Base-by-base conservation (phyloP, 2,329 filamentous ascomycete species). In the Fusarium sp. region DNA sequence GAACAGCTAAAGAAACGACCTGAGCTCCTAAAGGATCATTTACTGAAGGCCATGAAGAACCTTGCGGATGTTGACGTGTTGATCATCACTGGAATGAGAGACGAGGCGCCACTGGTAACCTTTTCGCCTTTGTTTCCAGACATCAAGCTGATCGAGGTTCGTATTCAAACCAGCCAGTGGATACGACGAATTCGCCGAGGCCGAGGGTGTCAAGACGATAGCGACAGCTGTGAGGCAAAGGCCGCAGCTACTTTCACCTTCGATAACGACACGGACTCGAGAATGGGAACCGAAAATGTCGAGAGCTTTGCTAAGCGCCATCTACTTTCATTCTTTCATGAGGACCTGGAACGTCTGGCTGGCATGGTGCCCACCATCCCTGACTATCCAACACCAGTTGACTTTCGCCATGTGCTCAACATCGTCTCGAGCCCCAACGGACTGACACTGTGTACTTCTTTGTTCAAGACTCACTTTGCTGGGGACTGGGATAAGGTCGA, bases 1-100 rank as follows among this genome's bases (percentile, higher is more conserved):
- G 67, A 78, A 0, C 86, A 89, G 76, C 75, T 87, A 43, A 74
- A 54, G 32, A 68, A 82, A 75, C 81, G 82, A 47, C 87, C 88
- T 69, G 72, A 57, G 43, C 81, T 91, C 17, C 87, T 81, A 71
- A 80, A 88, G 71, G 85, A 89, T 64, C 84, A 88, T 75, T 91
- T 91, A 69, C 62, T 87, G 45, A 68, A 83, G 27, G 79, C 87
- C 3, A 86, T 91, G 4, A 20, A 81, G 37, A 65, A 70, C 14
- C 82, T 84, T 7, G 70, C 12, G 59, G 84, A 84, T 78, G 81
- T 84, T 3, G 87, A 91, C 65, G 88, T 91, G 57, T 80, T 92
- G 50, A 66, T 92, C 0, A 87, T 93, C 72, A 92, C 90, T 0
- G 90, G 90, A 0, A 88, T 92, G 87, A 87, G 89, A 83, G 90